Conservation (phyloP, 768 basidiomycete genomes). For the Hypholoma sublateritium region DNA sequence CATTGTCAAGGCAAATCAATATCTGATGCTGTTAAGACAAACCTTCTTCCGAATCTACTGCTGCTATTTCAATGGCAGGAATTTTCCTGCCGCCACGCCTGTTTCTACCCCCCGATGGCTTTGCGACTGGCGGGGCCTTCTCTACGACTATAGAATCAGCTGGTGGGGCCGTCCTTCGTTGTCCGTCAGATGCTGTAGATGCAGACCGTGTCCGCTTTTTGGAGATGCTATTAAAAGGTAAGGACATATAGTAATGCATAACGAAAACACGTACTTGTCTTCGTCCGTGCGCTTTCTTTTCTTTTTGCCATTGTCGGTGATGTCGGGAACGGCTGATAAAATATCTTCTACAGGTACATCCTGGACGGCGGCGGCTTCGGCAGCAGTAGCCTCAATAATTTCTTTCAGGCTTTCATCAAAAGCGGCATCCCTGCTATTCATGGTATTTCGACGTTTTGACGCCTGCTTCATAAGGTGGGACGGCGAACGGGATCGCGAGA, state of each 20-base stretch:
- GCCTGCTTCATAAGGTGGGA: slow-evolving; percentile 54
- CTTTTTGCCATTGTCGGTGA: slow-evolving; percentile 57
- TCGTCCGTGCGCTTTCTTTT: slow-evolving; percentile 80
- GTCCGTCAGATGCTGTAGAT: slow-evolving; percentile 66
- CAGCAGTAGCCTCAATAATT: slow-evolving; percentile 71
- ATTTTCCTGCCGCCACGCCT: slow-evolving; percentile 47
- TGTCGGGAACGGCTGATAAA: slow-evolving; percentile 37
- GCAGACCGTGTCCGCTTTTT: slow-evolving; percentile 79
- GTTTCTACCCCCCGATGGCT: slow-evolving; percentile 27
- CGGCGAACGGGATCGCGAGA: slow-evolving; percentile 78
- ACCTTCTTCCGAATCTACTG: slow-evolving; percentile 68
- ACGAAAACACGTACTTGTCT: slow-evolving; percentile 51
- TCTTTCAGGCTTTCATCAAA: slow-evolving; percentile 88
- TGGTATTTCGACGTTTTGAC: slow-evolving; percentile 91
- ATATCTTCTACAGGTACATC: slow-evolving; percentile 41
- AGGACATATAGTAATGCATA: background rate
- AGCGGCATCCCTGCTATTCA: slow-evolving; percentile 95
- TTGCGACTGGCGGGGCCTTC: slow-evolving; percentile 29
- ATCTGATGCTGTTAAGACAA: background rate
- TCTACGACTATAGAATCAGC: slow-evolving; percentile 41
- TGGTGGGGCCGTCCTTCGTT: slow-evolving; percentile 35
- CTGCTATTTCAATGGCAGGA: slow-evolving; percentile 30
- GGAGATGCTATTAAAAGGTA: slow-evolving; percentile 35
- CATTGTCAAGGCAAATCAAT: slow-evolving; percentile 10
- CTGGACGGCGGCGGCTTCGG: slow-evolving; percentile 59